Base-by-base conservation (phyloP, 495 filamentous ascomycete genomes). In the Aspergillus egyptiacus region DNA sequence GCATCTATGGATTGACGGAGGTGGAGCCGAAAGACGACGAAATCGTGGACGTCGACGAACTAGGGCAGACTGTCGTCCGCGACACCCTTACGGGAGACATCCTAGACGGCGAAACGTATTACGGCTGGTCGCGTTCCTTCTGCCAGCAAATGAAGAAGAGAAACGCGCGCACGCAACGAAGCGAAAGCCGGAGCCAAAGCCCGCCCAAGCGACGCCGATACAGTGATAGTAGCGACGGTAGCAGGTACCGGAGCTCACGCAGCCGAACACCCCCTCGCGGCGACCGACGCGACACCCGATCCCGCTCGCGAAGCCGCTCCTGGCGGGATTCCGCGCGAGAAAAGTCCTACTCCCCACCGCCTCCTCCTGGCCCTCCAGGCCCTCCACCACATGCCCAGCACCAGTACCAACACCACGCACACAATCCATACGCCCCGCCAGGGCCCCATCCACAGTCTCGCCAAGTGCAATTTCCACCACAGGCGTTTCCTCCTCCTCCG, bases 61-160 rank as follows among this genome's bases (percentile, higher is more conserved):
- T 95, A 22, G 89, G 90, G 14, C 84, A 91, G 60, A 62, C 70
- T 6, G 66, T 89, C 8, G 59, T 82, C 9, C 62, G 75, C 2
- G 81, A 86, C 47, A 76, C 79, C 50, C 72, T 75, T 8, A 79
- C 75, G 1, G 82, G 80, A 0, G 80, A 86, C 10, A 64, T 82
- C 15, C 44, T 71, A 8, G 57, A 66, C n/a, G 80, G 82, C 6
- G 82, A 91, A 25, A 82, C 81, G 6, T 94, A 95, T 58, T 93
- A 93, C 59, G 89, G 87, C 30, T 95, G 89, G 89, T 89, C 85
- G 11, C 79, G 75, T 35, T 65, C 70, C 6, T 95, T 94, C 54
- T 94, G 87, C 66, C 75, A 86, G 54, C 82, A 83, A 51, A 94
- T 91, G 85, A 87, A 83, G 60, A 76, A 76, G 43, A 71, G 79